These are phyloP conservation scores for Aspergillus candidus DNA, from an alignment of 2,329 filamentous ascomycete genomes.

Conservation along the genomic window DNA sequence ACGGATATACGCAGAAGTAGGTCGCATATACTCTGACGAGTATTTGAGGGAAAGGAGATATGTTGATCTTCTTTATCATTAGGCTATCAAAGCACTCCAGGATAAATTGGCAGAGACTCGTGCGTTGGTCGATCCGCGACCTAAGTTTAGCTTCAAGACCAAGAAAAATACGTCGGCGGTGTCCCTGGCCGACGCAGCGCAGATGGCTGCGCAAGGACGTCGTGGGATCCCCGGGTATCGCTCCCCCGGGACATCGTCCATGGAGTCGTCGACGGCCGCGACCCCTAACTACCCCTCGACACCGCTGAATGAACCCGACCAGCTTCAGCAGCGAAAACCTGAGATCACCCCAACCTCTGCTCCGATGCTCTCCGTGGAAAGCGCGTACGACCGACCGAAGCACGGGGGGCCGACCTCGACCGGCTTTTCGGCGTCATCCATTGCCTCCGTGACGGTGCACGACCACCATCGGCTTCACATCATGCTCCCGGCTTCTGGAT, in stretches of 20 bases:
- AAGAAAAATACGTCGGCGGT: constrained; percentile 51
- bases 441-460: constrained; percentile 57
- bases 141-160: constrained; percentile 77
- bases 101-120: constrained; percentile 70
- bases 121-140: constrained; percentile 62
- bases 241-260: constrained; percentile 38
- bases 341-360: constrained; percentile 33
- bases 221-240: constrained; percentile 39
- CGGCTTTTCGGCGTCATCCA: constrained; percentile 50
- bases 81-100: constrained; percentile 74
- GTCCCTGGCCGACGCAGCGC: constrained; percentile 52
- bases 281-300: constrained; percentile 34
- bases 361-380: constrained; percentile 18
- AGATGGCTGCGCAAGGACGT: constrained; percentile 46
- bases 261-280: constrained; percentile 31
- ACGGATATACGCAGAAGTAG: constrained; percentile 72
- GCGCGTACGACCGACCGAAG: constrained; percentile 18
- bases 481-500: constrained; percentile 65
- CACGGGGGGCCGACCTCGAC: constrained; percentile 11
- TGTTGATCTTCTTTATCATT: constrained; percentile 16
- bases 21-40: constrained; percentile 2
- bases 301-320: constrained; percentile 31
- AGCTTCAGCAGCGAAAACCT: constrained; percentile 29
- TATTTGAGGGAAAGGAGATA: neutral
- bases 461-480: constrained; percentile 66